Evolutionary conservation across 2,329 filamentous ascomycete genomes (phyloP).

Genomic region (Capronia americana): DNA sequence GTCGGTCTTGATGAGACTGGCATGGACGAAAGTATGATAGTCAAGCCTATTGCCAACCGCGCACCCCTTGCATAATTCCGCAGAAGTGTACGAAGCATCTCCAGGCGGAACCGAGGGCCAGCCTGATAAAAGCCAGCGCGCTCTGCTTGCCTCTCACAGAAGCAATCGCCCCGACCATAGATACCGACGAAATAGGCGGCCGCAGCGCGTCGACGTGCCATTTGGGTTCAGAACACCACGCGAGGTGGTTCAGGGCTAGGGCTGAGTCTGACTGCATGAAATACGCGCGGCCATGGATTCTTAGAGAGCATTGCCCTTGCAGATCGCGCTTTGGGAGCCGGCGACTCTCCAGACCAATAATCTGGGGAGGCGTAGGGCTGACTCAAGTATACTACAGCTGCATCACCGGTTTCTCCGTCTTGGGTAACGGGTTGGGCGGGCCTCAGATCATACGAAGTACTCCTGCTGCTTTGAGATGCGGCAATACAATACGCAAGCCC

Average conservation of each 20-base stretch:
- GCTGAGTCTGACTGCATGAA: slow-evolving; percentile 1
- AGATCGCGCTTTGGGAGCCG: not conserved
- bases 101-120: not conserved
- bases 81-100: not conserved
- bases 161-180: not conserved
- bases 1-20: too few species aligned
- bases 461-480: not conserved
- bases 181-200: not conserved
- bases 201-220: not conserved
- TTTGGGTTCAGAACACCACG: not conserved
- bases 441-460: not conserved
- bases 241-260: not conserved
- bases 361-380: not conserved
- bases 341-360: not conserved
- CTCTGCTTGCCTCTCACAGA: not conserved
- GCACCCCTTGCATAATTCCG: not conserved
- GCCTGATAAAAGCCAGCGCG: not conserved
- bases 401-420: not conserved
- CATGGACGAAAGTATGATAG: too few species aligned
- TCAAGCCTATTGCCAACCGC: too few species aligned
- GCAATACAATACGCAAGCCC: not conserved
- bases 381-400: not conserved
- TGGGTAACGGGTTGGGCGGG: not conserved
- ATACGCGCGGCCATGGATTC: not conserved
- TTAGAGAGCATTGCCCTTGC: not conserved